These are phyloP conservation scores for Asterophora lycoperdoides DNA, from an alignment of 768 basidiomycete species.

Conservation along the genomic window DNA sequence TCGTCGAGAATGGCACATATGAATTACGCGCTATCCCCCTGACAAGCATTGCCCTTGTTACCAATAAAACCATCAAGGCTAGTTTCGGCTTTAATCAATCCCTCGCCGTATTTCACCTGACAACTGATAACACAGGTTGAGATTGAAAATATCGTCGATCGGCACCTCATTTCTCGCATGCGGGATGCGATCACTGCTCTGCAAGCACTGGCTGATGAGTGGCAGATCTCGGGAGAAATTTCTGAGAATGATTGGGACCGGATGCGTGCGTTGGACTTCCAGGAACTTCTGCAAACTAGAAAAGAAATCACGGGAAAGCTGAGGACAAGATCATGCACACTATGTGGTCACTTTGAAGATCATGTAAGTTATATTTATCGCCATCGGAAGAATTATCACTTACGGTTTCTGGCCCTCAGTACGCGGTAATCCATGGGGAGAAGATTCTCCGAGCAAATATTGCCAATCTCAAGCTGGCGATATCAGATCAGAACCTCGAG, in stretches of 20 bases:
- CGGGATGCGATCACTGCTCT: slow-evolving; percentile 51
- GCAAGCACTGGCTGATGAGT: slow-evolving; percentile 50
- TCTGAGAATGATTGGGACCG: slow-evolving; percentile 85
- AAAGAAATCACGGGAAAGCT: slow-evolving; percentile 45
- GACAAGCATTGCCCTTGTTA: slow-evolving; percentile 73
- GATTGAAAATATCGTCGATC: slow-evolving; percentile 61
- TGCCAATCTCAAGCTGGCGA: slow-evolving; percentile 70
- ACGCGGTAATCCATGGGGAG: slow-evolving; percentile 67
- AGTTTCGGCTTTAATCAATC: not conserved
- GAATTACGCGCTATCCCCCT: slow-evolving; percentile 63
- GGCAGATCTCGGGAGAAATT: slow-evolving; percentile 41
- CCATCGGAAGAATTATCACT: slow-evolving; percentile 1
- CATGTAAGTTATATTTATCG: slow-evolving; percentile 53
- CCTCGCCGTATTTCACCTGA: not conserved
- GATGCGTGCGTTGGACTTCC: slow-evolving; percentile 84
- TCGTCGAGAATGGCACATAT: slow-evolving; percentile 54
- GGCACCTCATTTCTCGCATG: slow-evolving; percentile 59
- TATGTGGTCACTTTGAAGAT: slow-evolving; percentile 64
- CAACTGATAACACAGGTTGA: slow-evolving; percentile 51
- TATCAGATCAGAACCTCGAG: slow-evolving; percentile 96
- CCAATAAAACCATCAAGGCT: slow-evolving; percentile 70
- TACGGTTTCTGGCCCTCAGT: slow-evolving; percentile 44
- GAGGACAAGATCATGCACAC: slow-evolving; percentile 41
- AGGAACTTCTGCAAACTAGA: slow-evolving; percentile 69
- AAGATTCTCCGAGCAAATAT: slow-evolving; percentile 74